Base-by-base conservation (phyloP, 2,329 filamentous ascomycete species). In the Calonectria honghensis region DNA sequence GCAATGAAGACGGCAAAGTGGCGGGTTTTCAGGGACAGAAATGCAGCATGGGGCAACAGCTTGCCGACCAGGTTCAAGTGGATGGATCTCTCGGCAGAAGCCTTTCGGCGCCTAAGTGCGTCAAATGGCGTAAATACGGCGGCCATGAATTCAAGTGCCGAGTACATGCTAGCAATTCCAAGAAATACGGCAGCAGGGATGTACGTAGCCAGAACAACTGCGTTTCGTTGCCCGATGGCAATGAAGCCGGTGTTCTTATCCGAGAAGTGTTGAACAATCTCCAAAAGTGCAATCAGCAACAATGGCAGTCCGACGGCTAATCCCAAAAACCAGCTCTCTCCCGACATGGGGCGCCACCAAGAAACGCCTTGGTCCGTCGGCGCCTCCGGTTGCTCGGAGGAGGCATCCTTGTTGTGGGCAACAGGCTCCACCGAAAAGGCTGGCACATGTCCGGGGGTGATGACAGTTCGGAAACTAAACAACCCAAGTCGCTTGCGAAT, bases 201-300 rank as follows among this genome's bases (percentile, higher is more conserved):
- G 31, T 83, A 84, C 16, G 82, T 83, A 20, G 79, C 81, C 35
- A 83, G 79, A 18, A 81, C 77, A 4, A 80, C 75, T 2, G 77
- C 66, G 37, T 75, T 75, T 20, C 63, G 54, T 31, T 72, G 75
- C 13, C 61, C 72, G n/a, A 78, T 51, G 10, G 66, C 52, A 4
- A 79, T 65, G 52, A 84, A 77, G 3, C 83, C 83, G 41, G 78
- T 51, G 50, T 81, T 77, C 13, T 68, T 45, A 39, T 84, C 78
- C 1, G 80, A 81, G 27, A 76, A 59, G 13, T 75, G 79, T 35
- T 81, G 80, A 4, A 81, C 51, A 32, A 75, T 71, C 61, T 81
- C 79, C 11, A 81, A 63, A 10, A 69, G 45, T 2, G 73, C 78
- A 37, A 81, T 78, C 0, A 80, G 71, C 27, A 73, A 37, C 57